Conservation (phyloP, 805 yeast species). For the Jamesozyma jinghongensis region DNA sequence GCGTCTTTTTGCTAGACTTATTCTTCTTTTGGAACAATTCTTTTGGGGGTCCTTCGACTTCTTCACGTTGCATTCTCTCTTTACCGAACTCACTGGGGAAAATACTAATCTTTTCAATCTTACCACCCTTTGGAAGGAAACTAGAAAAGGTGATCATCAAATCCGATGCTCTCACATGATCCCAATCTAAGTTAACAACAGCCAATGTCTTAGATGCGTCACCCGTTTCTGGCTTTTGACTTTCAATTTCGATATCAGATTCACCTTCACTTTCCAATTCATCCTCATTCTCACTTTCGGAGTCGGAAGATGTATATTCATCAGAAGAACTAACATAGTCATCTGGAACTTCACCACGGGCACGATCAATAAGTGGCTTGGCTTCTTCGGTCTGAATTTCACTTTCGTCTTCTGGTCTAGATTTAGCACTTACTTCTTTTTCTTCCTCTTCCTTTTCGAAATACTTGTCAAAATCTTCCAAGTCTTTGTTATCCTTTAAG, state of each 20-base stretch:
- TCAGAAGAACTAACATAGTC: conserved; percentile 36
- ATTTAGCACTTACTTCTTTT: conserved; percentile 8
- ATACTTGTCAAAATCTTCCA: conserved; percentile 52
- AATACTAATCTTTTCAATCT: conserved; percentile 56
- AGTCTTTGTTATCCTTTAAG: conserved; percentile 30
- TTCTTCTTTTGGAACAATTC: conserved; percentile 57
- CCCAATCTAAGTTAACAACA: conserved; percentile 97
- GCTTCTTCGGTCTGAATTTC: conserved; percentile 10
- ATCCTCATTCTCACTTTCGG: conserved; percentile 28
- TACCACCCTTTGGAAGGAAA: conserved; percentile 71
- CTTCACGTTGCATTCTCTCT: conserved; percentile 83
- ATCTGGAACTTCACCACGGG: conserved; percentile 56
- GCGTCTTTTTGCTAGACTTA: conserved; percentile 28
- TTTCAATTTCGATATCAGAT: conserved; percentile 46
- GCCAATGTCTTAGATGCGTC: conserved; percentile 80
- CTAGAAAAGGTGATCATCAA: conserved; percentile 81
- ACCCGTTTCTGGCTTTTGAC: conserved; percentile 64
- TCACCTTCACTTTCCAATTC: conserved; percentile 31
- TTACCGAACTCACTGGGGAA: conserved; percentile 92
- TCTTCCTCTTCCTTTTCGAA: conserved; percentile 40
- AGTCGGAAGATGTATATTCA: conserved; percentile 38
- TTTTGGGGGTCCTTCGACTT: conserved; percentile 83
- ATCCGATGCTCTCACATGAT: conserved; percentile 79
- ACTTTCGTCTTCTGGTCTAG: conserved; percentile 14
- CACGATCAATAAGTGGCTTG: conserved; percentile 38